Conservation (phyloP, 805 yeast genomes). For the Monosporozyma aerobia region DNA sequence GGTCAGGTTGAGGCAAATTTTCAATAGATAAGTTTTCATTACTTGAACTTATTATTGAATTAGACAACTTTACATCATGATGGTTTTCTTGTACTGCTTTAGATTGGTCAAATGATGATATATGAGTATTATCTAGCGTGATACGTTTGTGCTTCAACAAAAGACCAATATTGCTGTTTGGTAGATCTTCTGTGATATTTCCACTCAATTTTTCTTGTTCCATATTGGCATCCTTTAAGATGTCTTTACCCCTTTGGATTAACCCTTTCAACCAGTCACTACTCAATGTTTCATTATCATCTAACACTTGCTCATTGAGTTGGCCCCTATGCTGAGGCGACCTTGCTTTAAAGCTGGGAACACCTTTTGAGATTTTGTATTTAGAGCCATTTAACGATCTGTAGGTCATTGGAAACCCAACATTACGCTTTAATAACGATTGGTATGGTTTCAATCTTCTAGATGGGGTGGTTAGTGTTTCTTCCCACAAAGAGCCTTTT, state of each 20-base stretch:
- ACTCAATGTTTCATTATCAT: neutral
- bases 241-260: conserved; percentile 17
- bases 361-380: neutral
- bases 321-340: neutral
- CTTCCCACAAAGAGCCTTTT: neutral
- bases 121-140: neutral
- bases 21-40: neutral
- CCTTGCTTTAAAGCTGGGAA: neutral
- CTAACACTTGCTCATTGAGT: neutral
- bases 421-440: conserved; percentile 4
- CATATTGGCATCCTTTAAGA: conserved; percentile 11
- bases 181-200: neutral
- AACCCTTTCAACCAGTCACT: conserved; percentile 17
- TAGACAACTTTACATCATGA: neutral
- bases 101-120: neutral
- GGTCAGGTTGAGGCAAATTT: neutral
- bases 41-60: neutral
- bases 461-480: conserved; percentile 13
- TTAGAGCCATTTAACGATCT: neutral
- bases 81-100: neutral
- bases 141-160: neutral
- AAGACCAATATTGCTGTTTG: neutral
- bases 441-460: conserved; percentile 15
- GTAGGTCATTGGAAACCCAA: neutral
- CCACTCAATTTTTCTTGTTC: conserved; percentile 5